Evolutionary conservation across 768 basidiomycete species (phyloP), one percentile per base, ranked within the genome.

Genomic region (Lentinula sp.): DNA sequence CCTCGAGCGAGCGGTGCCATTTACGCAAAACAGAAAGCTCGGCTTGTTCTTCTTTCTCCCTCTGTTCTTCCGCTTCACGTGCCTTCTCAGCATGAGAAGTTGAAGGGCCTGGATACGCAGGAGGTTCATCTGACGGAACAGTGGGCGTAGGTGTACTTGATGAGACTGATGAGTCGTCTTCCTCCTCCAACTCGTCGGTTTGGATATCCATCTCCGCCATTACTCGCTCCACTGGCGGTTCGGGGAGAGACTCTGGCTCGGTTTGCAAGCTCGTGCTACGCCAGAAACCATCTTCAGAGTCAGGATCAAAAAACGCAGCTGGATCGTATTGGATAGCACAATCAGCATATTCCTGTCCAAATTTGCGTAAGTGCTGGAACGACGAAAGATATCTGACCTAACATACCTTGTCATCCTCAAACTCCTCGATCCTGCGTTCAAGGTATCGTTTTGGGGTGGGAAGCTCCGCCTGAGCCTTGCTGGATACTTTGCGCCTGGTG

Each of bases 341-440:
- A 66, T 95, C 91, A 5, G 83, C 81, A 70, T 91, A 95, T 66
- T 91, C 88, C 63, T 91, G 88, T 65, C 86, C 84, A 64, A 81
- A 79, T n/a, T 67, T 81, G 63, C 65, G 74, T 70, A 52, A 16
- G 23, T 21, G 9, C 6, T 32, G 23, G 13, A 48, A 50, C 32
- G 21, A 21, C 9, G 31, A 13, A 18, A 49, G 9, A 31, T 7
- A 11, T 15, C 11, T 11, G 31, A 39, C 37, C 16, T 21, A 23
- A 45, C 6, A 8, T 16, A 56, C 55, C 55, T 56, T 56, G 21
- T 56, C 55, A 40, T 56, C 55, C 31, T 56, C 55, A n/a, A 42
- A 56, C 8, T 56, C 55, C 28, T 56, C 55, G 10, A 56, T 21
- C 40, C 55, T 13, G 18, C 40, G 37, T 43, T 56, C 55, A 13